phyloP scores from a whole-genome alignment of 1,284 basidiomycete species.

The Moniliella sp. region DNA sequence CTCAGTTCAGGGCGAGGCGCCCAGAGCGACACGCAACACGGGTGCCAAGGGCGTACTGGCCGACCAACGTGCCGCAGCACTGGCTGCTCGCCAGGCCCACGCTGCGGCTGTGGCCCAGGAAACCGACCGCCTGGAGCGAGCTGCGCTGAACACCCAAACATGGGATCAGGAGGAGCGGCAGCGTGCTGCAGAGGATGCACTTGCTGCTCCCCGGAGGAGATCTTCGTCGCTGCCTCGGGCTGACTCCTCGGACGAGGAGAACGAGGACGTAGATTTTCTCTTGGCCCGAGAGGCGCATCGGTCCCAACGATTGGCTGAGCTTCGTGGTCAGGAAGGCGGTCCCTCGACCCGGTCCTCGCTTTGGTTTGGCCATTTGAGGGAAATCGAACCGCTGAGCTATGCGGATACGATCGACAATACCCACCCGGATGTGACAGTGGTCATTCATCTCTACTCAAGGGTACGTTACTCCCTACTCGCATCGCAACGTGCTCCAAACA shows the following conservation, averaged over 20 bases:
- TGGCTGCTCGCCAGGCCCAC: no score
- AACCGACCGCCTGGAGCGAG: constrained; percentile 7
- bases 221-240: neutral
- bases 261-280: no score
- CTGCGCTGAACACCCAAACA: constrained; percentile 9
- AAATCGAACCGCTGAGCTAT: constrained; percentile 17
- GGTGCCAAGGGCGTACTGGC: no score
- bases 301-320: no score
- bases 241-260: neutral
- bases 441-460: constrained; percentile 22
- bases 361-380: constrained; percentile 19
- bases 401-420: constrained; percentile 18
- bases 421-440: constrained; percentile 6
- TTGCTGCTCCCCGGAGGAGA: neutral
- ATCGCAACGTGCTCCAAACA: neutral
- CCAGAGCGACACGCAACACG: no score
- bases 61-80: no score
- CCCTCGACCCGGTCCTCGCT: no score
- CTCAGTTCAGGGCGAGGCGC: no score
- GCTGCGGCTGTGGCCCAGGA: no score
- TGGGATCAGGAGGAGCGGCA: constrained; percentile 9
- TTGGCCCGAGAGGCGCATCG: no score
- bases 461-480: constrained; percentile 2
- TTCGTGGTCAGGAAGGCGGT: no score
- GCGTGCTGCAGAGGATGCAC: constrained; percentile 1